phyloP scores from a whole-genome alignment of 768 basidiomycete species.

The Agaricus blazei region DNA sequence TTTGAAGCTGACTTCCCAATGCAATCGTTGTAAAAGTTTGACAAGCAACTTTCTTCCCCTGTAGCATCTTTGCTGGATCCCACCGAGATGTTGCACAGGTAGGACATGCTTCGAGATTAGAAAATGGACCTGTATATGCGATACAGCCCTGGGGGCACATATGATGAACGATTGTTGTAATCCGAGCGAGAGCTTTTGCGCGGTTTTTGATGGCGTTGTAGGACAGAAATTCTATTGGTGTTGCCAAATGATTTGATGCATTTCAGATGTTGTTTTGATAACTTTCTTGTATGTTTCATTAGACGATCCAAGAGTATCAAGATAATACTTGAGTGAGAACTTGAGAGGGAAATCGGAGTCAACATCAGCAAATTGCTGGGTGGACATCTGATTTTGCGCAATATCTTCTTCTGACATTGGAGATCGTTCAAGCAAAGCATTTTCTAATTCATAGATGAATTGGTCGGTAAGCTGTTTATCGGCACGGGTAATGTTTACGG shows the following conservation, averaged over 20 bases:
- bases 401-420: too few relatives aligned
- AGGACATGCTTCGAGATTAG: conserved; percentile 16
- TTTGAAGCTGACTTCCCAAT: conserved; percentile 38
- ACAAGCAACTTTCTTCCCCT: conserved; percentile 13
- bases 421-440: too few relatives aligned
- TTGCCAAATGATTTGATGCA: not conserved
- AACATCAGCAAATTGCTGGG: not conserved
- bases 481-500: too few relatives aligned
- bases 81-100: conserved; percentile 22
- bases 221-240: conserved; percentile 14
- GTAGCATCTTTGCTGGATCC: conserved; percentile 10
- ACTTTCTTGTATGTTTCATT: not conserved
- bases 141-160: conserved; percentile 37
- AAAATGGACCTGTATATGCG: conserved; percentile 24
- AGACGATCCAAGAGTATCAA: not conserved
- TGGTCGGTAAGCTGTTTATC: too few relatives aligned
- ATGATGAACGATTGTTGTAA: conserved; percentile 28
- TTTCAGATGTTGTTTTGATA: not conserved
- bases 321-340: conserved; percentile 2
- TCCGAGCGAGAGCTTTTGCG: conserved; percentile 25
- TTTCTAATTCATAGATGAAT: too few relatives aligned
- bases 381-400: too few relatives aligned
- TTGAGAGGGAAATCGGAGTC: conserved; percentile 10
- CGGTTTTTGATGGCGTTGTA: conserved; percentile 16
- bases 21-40: conserved; percentile 33